Evolutionary conservation across 805 yeast genomes (phyloP).

Genomic region (Starmerella bombicola): DNA sequence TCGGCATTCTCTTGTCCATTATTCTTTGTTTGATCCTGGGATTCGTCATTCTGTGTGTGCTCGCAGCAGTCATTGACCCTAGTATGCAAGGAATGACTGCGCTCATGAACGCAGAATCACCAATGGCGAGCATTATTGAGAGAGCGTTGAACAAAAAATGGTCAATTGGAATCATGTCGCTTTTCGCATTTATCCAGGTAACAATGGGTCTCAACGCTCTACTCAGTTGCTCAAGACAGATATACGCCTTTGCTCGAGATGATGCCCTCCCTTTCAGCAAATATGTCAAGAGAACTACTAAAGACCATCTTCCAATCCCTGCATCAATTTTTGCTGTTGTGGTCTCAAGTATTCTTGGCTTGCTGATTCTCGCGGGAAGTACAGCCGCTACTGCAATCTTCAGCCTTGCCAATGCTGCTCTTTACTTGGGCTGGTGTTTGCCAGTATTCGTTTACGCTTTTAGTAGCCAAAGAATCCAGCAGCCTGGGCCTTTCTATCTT

Average conservation of each 20-base stretch:
- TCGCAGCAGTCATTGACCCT: conserved; percentile 38
- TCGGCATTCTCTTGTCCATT: conserved; percentile 51
- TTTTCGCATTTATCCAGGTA: conserved; percentile 49
- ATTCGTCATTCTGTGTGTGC: conserved; percentile 41
- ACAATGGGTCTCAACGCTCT: conserved; percentile 53
- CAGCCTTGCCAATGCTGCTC: conserved; percentile 50
- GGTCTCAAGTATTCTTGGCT: conserved; percentile 43
- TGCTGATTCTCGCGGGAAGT: conserved; percentile 44
- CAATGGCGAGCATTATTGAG: conserved; percentile 51
- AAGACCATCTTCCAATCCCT: conserved; percentile 48
- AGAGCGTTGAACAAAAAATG: conserved; percentile 52
- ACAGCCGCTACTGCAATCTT: conserved; percentile 59
- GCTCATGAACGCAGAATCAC: conserved; percentile 40
- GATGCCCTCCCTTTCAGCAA: conserved; percentile 56
- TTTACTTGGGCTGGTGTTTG: conserved; percentile 49
- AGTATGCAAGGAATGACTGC: conserved; percentile 34
- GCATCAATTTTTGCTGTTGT: conserved; percentile 46
- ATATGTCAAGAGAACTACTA: conserved; percentile 45
- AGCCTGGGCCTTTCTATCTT: conserved; percentile 55
- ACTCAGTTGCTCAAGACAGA: conserved; percentile 55
- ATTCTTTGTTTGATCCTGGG: conserved; percentile 48
- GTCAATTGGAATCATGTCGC: conserved; percentile 52
- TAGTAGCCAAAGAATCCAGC: conserved; percentile 38
- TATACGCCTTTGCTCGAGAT: conserved; percentile 68
- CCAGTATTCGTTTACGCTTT: conserved; percentile 44